A percentile compares a stretch with the other conserved stretches of the same genome.
Evolutionary conservation across 805 yeast genomes (phyloP).

Genomic region (Candida silvicultrix): DNA sequence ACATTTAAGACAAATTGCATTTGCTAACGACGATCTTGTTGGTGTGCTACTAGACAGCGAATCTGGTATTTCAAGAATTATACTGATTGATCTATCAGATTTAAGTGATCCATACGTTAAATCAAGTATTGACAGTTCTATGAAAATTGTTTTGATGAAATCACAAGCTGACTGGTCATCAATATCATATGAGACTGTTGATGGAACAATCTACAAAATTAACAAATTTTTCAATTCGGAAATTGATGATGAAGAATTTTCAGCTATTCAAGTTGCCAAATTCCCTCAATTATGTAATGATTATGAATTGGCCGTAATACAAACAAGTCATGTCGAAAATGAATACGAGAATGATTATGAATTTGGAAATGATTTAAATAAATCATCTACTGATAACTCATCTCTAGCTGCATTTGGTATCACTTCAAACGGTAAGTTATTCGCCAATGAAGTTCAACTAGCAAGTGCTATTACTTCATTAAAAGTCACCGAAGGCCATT

Average conservation of each 20-base stretch:
- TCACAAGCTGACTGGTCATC: slow-evolving; percentile 45
- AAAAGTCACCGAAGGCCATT: slow-evolving; percentile 60
- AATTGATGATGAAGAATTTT: slow-evolving; percentile 22
- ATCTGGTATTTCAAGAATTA: slow-evolving; percentile 41
- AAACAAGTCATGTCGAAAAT: slow-evolving; percentile 7
- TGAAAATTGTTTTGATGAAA: slow-evolving; percentile 51
- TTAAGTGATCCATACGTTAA: slow-evolving; percentile 33
- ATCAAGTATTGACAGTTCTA: slow-evolving; percentile 36
- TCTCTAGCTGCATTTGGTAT: slow-evolving; percentile 59
- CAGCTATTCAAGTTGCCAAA: slow-evolving; percentile 31
- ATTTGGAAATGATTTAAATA: slow-evolving; percentile 21
- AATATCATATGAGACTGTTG: slow-evolving; percentile 54
- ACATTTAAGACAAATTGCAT: slow-evolving; percentile 56
- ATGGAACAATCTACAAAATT: slow-evolving; percentile 49
- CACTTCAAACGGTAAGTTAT: slow-evolving; percentile 69
- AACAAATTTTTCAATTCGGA: slow-evolving; percentile 13
- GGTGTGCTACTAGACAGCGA: slow-evolving; percentile 56
- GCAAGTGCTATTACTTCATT: slow-evolving; percentile 80
- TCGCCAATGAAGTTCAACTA: slow-evolving; percentile 50
- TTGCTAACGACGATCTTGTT: slow-evolving; percentile 42
- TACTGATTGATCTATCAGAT: slow-evolving; percentile 42
- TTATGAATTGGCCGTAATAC: slow-evolving; percentile 38
- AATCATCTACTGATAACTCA: slow-evolving; percentile 17
- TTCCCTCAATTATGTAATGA: slow-evolving; percentile 71
- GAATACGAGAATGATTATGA: slow-evolving; percentile 15